Percentiles rank a stretch among this genome's conserved stretches.
These are phyloP conservation scores for Dendrothele bispora DNA, from an alignment of 768 basidiomycete species.

Conservation along the genomic window DNA sequence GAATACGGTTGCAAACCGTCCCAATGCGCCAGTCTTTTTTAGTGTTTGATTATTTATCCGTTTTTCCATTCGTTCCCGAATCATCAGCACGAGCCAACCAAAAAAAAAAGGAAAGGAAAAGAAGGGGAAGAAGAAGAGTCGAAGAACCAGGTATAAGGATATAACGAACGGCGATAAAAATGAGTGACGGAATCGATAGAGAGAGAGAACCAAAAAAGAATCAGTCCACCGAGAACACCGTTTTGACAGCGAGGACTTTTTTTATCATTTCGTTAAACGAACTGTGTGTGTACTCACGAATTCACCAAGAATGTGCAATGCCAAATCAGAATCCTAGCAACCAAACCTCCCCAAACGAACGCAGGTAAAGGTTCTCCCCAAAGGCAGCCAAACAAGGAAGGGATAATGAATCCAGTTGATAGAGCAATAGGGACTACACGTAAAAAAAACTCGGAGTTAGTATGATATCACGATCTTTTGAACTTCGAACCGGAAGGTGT, in stretches of 20 bases:
- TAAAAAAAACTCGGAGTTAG: background rate
- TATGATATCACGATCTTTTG: too few relatives aligned
- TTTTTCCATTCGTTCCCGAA: too few relatives aligned
- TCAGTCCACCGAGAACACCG: too few relatives aligned
- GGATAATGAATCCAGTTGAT: conserved; percentile 57
- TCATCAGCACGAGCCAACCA: too few relatives aligned
- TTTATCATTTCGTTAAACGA: too few relatives aligned
- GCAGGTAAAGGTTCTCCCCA: conserved; percentile 70
- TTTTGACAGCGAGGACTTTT: too few relatives aligned
- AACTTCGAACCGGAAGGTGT: too few relatives aligned
- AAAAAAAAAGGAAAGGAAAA: background rate
- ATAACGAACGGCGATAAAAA: too few relatives aligned
- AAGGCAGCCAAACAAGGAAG: conserved; percentile 49
- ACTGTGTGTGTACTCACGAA: conserved; percentile 63
- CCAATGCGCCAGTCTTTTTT: conserved; percentile 70
- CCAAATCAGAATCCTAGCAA: conserved; percentile 67
- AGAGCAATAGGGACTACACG: conserved; percentile 62
- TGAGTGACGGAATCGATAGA: too few relatives aligned
- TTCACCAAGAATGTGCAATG: conserved; percentile 73
- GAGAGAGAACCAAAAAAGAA: too few relatives aligned
- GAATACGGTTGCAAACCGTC: conserved; percentile 79
- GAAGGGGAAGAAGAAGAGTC: background rate
- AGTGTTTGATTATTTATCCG: too few relatives aligned
- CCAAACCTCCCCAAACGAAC: conserved; percentile 70
- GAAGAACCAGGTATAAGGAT: too few relatives aligned